Conservation (phyloP, 768 basidiomycete genomes). For the Suillus plorans region DNA sequence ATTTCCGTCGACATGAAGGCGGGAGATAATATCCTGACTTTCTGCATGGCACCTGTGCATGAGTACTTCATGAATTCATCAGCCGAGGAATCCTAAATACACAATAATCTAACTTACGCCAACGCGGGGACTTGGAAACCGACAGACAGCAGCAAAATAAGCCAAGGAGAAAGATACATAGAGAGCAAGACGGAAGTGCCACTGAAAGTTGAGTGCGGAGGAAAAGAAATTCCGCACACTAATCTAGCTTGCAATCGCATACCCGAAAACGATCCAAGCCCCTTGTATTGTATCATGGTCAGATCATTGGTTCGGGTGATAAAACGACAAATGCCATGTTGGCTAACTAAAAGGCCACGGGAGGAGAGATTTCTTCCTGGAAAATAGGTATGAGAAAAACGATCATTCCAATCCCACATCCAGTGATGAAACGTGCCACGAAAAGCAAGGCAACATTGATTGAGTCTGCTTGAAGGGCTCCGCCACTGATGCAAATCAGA, state of each 20-base stretch:
- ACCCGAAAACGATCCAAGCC: constrained; percentile 2
- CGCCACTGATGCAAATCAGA: not conserved
- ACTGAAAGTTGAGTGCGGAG: not conserved
- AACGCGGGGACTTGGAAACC: not conserved
- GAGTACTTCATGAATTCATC: not conserved
- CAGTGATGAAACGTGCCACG: constrained; percentile 5
- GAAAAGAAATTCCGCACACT: not conserved
- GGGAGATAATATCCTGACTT: not conserved
- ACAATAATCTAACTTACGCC: not conserved
- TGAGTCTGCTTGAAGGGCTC: constrained; percentile 7
- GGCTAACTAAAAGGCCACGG: constrained; percentile 1
- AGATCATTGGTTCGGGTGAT: not conserved
- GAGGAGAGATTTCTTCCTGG: not conserved
- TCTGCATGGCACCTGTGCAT: not conserved
- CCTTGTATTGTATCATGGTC: not conserved
- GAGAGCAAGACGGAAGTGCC: not conserved
- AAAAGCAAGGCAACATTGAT: constrained; percentile 4
- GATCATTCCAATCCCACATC: constrained; percentile 9
- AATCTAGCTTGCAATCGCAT: constrained; percentile 4
- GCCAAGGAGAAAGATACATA: not conserved
- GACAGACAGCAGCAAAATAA: not conserved
- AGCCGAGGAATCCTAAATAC: not conserved
- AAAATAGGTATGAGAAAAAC: constrained; percentile 6
- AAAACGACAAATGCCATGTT: not conserved
- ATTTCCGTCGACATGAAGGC: not conserved